Evolutionary conservation across 495 filamentous ascomycete genomes (phyloP), one percentile per base, ranked within the genome.

Genomic region (Podospora appendiculata): DNA sequence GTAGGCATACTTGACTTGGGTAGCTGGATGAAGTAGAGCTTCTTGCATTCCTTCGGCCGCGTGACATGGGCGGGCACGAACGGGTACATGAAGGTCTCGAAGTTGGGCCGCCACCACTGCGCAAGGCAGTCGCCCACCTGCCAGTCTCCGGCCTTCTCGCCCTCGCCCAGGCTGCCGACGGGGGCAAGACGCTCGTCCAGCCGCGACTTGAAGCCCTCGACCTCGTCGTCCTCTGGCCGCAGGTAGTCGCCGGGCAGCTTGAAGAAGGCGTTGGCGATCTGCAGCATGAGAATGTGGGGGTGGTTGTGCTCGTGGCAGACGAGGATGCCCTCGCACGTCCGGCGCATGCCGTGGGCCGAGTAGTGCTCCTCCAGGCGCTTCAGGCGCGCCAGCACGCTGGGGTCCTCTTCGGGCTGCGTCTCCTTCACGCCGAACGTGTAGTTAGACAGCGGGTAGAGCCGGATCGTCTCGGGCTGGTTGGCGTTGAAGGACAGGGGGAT

Each of bases 51-150:
- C 76, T 96, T 98, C 14, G 93, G 93, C 41, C 94, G 79, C 8
- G 93, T 95, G 52, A 95, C 87, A 68, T 98, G 93, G 14, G 90
- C 87, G 7, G 93, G 93, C 42, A 96, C 83, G 70, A 95, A 98
- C 0, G 93, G 93, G 68, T 98, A 98, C 93, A 96, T 96, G 76
- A 96, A 97, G 1, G 93, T 98, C 75, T 98, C 93, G 63, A 97
- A 96, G 72, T 96, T 97, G 41, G 93, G 93, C 32, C 93, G 77
- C 90, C 90, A 98, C 93, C 94, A 98, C 72, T 95, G 90, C 38
- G 93, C 92, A 44, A 98, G 79, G 4, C 90, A 94, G 60, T 96
- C 91, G 52, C 86, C 88, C 65, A 98, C 85, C 63, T 94, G 79
- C 93, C 93, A 98, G 57, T 94, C 89, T 52, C 86, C 89, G 7